These are phyloP conservation scores for Infundibulicybe gibba DNA, from an alignment of 768 basidiomycete species.

Conservation along the genomic window DNA sequence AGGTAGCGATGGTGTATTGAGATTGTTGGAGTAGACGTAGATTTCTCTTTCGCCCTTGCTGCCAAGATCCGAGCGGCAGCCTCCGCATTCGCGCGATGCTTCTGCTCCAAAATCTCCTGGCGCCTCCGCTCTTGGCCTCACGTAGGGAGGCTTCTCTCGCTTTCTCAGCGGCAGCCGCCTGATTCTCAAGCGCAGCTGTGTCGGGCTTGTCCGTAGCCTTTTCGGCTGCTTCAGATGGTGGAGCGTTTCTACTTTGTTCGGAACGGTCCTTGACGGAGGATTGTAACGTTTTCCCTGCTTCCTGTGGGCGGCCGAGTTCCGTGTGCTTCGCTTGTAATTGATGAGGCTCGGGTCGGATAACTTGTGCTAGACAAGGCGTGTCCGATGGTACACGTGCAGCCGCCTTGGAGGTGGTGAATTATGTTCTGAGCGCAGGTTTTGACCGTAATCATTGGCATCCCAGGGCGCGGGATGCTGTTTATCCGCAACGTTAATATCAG, in stretches of 20 bases:
- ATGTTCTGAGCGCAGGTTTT: background rate
- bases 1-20: too few species aligned
- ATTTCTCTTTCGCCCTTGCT: slow-evolving; percentile 18
- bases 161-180: background rate
- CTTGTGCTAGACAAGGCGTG: slow-evolving; percentile 8
- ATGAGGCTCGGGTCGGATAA: slow-evolving; percentile 4
- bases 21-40: too few species aligned
- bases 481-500: too few species aligned
- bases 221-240: background rate
- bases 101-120: slow-evolving; percentile 22
- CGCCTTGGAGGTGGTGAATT: background rate
- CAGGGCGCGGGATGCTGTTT: too few species aligned
- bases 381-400: background rate
- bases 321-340: slow-evolving; percentile 4
- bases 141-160: background rate
- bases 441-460: too few species aligned
- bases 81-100: slow-evolving; percentile 22
- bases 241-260: too few species aligned
- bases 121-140: slow-evolving; percentile 24
- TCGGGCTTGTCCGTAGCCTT: background rate
- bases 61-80: slow-evolving; percentile 21
- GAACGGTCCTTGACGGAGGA: too few species aligned
- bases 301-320: background rate
- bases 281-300: slow-evolving; percentile 1
- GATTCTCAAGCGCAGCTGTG: background rate